These are phyloP conservation scores for Xylaria sp. DNA, from an alignment of 2,329 filamentous ascomycete genomes.

Conservation along the genomic window DNA sequence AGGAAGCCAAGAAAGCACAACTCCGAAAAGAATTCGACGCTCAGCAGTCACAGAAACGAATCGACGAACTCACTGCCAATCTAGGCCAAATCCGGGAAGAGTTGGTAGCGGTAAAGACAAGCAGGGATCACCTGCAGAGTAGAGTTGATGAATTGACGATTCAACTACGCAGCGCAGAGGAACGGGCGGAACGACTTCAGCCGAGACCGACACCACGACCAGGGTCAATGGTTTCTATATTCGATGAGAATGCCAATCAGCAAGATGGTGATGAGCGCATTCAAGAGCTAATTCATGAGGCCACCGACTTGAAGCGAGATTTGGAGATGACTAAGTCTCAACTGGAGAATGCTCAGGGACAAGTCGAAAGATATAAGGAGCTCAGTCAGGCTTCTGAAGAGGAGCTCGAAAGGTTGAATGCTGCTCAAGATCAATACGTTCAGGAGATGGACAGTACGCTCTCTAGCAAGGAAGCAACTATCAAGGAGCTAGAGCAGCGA, in stretches of 20 bases:
- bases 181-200: slow-evolving; percentile 83
- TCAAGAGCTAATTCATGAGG: slow-evolving; percentile 84
- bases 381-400: slow-evolving; percentile 91
- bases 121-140: slow-evolving; percentile 86
- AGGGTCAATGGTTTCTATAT: slow-evolving; percentile 55
- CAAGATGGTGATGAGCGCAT: slow-evolving; percentile 69
- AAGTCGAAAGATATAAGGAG: slow-evolving; percentile 87
- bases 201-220: slow-evolving; percentile 77
- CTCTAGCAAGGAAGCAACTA: slow-evolving; percentile 80
- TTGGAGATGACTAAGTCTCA: slow-evolving; percentile 84
- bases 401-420: slow-evolving; percentile 80
- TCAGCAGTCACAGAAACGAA: slow-evolving; percentile 87
- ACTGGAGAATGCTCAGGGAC: slow-evolving; percentile 80
- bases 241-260: slow-evolving; percentile 54
- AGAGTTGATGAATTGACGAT: slow-evolving; percentile 90
- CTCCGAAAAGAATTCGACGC: slow-evolving; percentile 91
- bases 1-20: slow-evolving; percentile 84
- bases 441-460: slow-evolving; percentile 83
- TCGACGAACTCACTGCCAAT: slow-evolving; percentile 88
- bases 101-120: slow-evolving; percentile 85
- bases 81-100: slow-evolving; percentile 87
- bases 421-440: slow-evolving; percentile 86
- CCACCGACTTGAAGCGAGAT: slow-evolving; percentile 87
- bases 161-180: slow-evolving; percentile 88
- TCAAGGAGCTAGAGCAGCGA: slow-evolving; percentile 84